Conservation (phyloP, 1,139 yeast genomes). For the Geotrichum reessii region DNA sequence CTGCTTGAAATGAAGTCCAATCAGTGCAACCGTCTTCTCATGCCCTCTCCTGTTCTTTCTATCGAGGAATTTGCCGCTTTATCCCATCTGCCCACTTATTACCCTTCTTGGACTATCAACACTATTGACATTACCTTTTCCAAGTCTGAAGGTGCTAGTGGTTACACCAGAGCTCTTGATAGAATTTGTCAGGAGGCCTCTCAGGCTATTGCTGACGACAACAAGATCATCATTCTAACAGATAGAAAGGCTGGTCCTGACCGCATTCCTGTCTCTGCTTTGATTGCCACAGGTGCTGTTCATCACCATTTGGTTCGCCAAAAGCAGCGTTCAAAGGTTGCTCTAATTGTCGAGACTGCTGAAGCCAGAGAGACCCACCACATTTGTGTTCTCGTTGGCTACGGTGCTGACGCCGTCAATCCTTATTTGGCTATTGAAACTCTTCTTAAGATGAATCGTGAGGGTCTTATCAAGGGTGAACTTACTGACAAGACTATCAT, state of each 20-base stretch:
- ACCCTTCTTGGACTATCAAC: slow-evolving; percentile 81
- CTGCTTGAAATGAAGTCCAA: slow-evolving; percentile 84
- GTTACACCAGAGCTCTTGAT: slow-evolving; percentile 80
- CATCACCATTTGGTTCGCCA: slow-evolving; percentile 95
- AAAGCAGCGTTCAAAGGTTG: slow-evolving; percentile 94
- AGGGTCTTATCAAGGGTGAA: slow-evolving; percentile 59
- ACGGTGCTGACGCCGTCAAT: slow-evolving; percentile 94
- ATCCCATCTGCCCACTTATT: slow-evolving; percentile 61
- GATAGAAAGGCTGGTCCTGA: slow-evolving; percentile 59
- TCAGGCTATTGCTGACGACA: slow-evolving; percentile 69
- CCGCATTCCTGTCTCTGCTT: slow-evolving; percentile 78
- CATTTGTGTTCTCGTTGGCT: slow-evolving; percentile 87
- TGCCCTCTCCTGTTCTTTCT: slow-evolving; percentile 77
- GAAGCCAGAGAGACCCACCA: slow-evolving; percentile 98
- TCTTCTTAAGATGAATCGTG: slow-evolving; percentile 73
- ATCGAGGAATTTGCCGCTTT: slow-evolving; percentile 70
- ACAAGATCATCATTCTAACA: slow-evolving; percentile 68
- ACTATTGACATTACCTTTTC: slow-evolving; percentile 86
- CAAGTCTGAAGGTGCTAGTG: slow-evolving; percentile 74
- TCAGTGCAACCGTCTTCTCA: slow-evolving; percentile 82
- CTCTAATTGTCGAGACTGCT: slow-evolving; percentile 84
- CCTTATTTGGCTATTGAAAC: slow-evolving; percentile 94
- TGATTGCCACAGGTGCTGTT: slow-evolving; percentile 93
- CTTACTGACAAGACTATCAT: slow-evolving; percentile 57
- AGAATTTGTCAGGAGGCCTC: slow-evolving; percentile 85